Base-by-base conservation (phyloP, 306 rosid genomes). In the Cicer yamashitae region DNA sequence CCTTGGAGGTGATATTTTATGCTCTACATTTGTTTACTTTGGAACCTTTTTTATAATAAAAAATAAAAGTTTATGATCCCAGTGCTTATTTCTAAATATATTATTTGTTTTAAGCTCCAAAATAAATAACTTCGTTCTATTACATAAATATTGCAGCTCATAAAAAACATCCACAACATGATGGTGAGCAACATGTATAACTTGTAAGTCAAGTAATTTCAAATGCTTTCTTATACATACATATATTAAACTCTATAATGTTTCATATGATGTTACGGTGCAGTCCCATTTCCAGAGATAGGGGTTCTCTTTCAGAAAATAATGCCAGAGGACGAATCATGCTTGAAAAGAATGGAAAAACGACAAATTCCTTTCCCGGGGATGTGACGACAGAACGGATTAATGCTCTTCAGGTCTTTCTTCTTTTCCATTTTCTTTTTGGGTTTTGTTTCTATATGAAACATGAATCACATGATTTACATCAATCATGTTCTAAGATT, bases 111-210 rank as follows among this genome's bases (percentile, higher is more conserved):
- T 14, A 17, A 52, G 70, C 44, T 66, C 58, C 71, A 25, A 59
- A 43, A 44, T 59, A n/a, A 38, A 45, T 76, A 84, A 60, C 60
- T 44, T 43, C 58, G 58, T 77, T 67, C 70, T 25, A 38, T 71
- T 13, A 22, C 77, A 34, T 71, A 48, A 51, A 59, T 80, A 47
- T 71, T 87, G 87, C 96, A 94, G 98, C 82, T 94, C 74, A 89
- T 94, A 30, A 92, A 84, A 87, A 85, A 89, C 75, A 88, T 91
- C 57, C 88, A 85, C 76, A 89, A 88, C 66, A 82, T 70, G 89
- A 94, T 91, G 97, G 91, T 87, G 83, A 87, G 80, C 86, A 88
- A 83, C 80, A 76, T 84, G 87, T 87, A 91, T 86, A 80, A 87
- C 74, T 82, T 89, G 97, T 94, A 87, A 89, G 98, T 84, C 65